These are phyloP conservation scores for Scenedesmus sp. DNA, from an alignment of 163 green algal species.

Conservation along the genomic window DNA sequence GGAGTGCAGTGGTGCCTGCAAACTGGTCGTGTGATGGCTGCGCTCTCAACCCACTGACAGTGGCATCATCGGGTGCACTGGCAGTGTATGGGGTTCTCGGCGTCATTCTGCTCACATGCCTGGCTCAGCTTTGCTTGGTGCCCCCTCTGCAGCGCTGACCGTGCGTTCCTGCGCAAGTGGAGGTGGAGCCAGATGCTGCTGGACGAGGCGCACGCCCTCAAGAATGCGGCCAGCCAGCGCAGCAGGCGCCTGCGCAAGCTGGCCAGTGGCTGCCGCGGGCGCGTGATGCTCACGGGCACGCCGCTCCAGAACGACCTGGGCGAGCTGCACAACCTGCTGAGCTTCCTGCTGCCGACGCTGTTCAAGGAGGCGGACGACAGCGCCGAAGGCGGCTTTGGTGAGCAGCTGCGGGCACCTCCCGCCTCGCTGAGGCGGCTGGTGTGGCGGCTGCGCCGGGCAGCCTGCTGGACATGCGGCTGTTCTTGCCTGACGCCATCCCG, in stretches of 20 bases:
- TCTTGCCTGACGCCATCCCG: not conserved
- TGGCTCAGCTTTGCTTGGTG: not conserved
- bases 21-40: too few relatives aligned
- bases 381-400: conserved; percentile 36
- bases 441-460: not conserved
- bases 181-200: conserved; percentile 91
- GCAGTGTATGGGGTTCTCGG: too few relatives aligned
- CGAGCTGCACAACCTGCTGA: conserved; percentile 94
- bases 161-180: conserved; percentile 81
- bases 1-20: too few relatives aligned
- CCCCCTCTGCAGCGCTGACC: conserved; percentile 60
- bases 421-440: not conserved
- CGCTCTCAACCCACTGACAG: too few relatives aligned
- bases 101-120: too few relatives aligned
- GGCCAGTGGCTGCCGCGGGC: conserved; percentile 62
- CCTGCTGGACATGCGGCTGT: not conserved
- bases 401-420: conserved; percentile 4
- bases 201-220: conserved; percentile 96
- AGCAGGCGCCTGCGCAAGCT: conserved; percentile 46
- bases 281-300: conserved; percentile 89
- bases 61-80: too few relatives aligned
- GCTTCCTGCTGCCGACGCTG: conserved; percentile 89
- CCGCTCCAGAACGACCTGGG: conserved; percentile 94
- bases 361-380: conserved; percentile 71
- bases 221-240: conserved; percentile 78